phyloP scores from a whole-genome alignment of 2,329 filamentous ascomycete species.

The Talaromyces atroroseus region DNA sequence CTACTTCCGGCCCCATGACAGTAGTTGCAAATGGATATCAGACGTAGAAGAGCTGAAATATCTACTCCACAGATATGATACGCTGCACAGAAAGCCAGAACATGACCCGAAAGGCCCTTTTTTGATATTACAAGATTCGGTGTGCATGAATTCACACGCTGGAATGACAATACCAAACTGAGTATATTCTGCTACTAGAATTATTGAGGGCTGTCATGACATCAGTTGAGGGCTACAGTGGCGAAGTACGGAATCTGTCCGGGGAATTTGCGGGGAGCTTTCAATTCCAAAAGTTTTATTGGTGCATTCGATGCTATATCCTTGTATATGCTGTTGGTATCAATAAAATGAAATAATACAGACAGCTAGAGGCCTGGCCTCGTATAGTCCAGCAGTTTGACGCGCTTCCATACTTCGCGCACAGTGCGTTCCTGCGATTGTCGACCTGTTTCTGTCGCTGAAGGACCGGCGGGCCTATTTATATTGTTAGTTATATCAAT shows the following conservation, averaged over 20 bases:
- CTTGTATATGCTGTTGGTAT: background rate
- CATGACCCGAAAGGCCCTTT: background rate
- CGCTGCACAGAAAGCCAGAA: background rate
- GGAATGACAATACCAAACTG: constrained; percentile 3
- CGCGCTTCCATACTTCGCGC: constrained; percentile 66
- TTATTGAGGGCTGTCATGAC: background rate
- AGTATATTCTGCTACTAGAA: background rate
- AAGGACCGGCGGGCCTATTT: constrained; percentile 58
- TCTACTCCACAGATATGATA: background rate
- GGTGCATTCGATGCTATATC: too few species aligned
- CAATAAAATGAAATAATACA: constrained; percentile 1
- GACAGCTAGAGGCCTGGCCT: constrained; percentile 52
- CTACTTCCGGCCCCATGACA: background rate
- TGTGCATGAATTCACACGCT: background rate
- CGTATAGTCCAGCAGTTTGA: constrained; percentile 60
- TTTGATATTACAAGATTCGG: background rate
- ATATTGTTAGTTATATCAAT: background rate
- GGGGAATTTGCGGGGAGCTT: background rate
- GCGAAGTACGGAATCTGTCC: background rate
- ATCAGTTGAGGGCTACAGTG: background rate
- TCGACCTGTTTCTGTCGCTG: constrained; percentile 56
- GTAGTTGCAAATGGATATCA: background rate
- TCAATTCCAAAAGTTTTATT: background rate
- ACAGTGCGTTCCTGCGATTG: constrained; percentile 66
- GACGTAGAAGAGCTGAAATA: background rate